These are phyloP conservation scores for Yamadazyma pseudoaaseri DNA, from an alignment of 1,139 yeast genomes.

Conservation along the genomic window DNA sequence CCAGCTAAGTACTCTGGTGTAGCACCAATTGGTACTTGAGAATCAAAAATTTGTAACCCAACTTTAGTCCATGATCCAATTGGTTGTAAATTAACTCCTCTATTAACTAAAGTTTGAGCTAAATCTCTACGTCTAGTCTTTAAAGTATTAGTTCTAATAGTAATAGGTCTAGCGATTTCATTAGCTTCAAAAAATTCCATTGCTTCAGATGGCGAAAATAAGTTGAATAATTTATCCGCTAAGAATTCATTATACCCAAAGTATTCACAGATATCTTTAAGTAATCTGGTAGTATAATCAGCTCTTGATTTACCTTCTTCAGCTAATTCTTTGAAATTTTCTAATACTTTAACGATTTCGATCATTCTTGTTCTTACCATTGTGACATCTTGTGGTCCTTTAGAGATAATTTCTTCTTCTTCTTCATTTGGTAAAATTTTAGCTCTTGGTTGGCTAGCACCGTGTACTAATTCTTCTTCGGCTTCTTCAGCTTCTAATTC, in stretches of 20 bases:
- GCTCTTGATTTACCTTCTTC: slow-evolving; percentile 86
- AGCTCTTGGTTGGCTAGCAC: slow-evolving; percentile 68
- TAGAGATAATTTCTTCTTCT: slow-evolving; percentile 48
- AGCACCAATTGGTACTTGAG: slow-evolving; percentile 99
- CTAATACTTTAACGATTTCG: slow-evolving; percentile 93
- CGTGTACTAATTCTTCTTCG: slow-evolving; percentile 66
- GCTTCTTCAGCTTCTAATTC: slow-evolving; percentile 76
- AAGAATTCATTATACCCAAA: slow-evolving; percentile 95
- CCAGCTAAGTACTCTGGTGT: slow-evolving; percentile 99
- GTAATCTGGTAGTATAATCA: slow-evolving; percentile 73
- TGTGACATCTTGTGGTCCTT: slow-evolving; percentile 71
- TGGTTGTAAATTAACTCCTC: slow-evolving; percentile 97
- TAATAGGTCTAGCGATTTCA: slow-evolving; percentile 94
- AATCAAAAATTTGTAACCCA: slow-evolving; percentile 93
- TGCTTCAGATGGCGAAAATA: slow-evolving; percentile 94
- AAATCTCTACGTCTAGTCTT: slow-evolving; percentile 93
- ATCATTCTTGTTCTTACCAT: slow-evolving; percentile 90
- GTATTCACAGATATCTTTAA: slow-evolving; percentile 85
- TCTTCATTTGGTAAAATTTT: slow-evolving; percentile 63
- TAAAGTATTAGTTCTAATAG: slow-evolving; percentile 94
- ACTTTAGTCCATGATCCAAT: slow-evolving; percentile 98
- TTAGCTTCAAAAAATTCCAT: slow-evolving; percentile 98
- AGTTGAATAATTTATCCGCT: slow-evolving; percentile 88
- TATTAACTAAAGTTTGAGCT: slow-evolving; percentile 90
- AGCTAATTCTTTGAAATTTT: slow-evolving; percentile 79